Percentiles rank a stretch among this genome's conserved stretches.
phyloP scores from a whole-genome alignment of 495 filamentous ascomycete species.

The Immersiella caudata region DNA sequence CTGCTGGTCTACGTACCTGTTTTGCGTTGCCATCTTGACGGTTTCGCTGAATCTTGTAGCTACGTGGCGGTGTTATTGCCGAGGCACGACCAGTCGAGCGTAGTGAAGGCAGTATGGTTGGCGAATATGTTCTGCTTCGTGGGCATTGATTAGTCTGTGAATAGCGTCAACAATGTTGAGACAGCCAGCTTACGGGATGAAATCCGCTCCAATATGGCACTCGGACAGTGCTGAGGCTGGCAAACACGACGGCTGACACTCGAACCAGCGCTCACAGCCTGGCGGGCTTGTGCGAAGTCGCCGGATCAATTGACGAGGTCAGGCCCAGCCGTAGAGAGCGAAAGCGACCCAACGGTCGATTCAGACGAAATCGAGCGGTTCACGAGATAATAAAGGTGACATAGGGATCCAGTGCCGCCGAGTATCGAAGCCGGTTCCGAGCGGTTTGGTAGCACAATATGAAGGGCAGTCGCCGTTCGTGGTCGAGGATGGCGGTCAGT shows the following conservation, averaged over 20 bases:
- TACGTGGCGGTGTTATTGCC: background rate
- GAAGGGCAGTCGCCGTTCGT: conserved; percentile 4
- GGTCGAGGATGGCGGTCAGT: conserved; percentile 16
- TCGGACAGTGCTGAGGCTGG: background rate
- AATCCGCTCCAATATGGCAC: background rate
- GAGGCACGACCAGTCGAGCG: background rate
- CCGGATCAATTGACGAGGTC: conserved; percentile 19
- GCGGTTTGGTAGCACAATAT: background rate
- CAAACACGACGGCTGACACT: background rate
- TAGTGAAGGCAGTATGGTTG: background rate
- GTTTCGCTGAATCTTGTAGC: background rate
- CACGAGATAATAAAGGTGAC: conserved; percentile 23
- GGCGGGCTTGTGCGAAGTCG: background rate
- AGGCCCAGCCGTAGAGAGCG: conserved; percentile 11
- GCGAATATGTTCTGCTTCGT: background rate
- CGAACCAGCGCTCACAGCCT: background rate
- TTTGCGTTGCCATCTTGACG: conserved; percentile 35
- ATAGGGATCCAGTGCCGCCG: conserved; percentile 22
- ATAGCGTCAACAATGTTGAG: background rate
- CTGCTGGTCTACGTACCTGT: conserved; percentile 26
- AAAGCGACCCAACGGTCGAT: conserved; percentile 21
- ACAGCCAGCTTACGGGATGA: background rate
- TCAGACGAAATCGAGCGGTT: conserved; percentile 27
- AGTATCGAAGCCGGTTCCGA: conserved; percentile 1
- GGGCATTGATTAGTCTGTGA: background rate